A percentile compares a stretch with the other conserved stretches of the same genome.
Conservation (phyloP, 2,329 filamentous ascomycete species). For the Aspergillus sp. region DNA sequence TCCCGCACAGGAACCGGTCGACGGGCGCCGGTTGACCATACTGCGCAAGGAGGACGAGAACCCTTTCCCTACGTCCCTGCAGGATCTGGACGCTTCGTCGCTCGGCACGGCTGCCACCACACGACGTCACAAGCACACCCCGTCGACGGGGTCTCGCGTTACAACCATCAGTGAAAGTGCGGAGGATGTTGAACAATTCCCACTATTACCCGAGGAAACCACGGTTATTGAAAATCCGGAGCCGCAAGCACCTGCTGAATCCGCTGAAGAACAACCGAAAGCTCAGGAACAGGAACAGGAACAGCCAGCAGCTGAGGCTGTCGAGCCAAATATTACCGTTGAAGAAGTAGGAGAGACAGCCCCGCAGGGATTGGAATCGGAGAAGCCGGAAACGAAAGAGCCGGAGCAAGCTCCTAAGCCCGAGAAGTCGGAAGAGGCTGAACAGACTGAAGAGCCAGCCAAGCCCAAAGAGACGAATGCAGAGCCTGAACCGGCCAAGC, state of each 20-base stretch:
- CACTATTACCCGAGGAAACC: slow-evolving; percentile 3
- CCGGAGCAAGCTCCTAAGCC: neutral
- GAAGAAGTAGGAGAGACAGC: too few relatives aligned
- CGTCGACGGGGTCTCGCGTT: slow-evolving; percentile 72
- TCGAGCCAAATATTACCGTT: too few relatives aligned
- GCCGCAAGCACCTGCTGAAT: neutral
- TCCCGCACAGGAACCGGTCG: slow-evolving; percentile 17
- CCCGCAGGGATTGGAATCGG: neutral
- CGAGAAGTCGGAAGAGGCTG: neutral
- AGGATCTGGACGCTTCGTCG: slow-evolving; percentile 27
- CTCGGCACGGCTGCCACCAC: slow-evolving; percentile 60
- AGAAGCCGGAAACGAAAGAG: slow-evolving; percentile 1
- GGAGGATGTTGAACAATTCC: slow-evolving; percentile 59
- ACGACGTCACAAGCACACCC: slow-evolving; percentile 76
- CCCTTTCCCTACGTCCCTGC: slow-evolving; percentile 10
- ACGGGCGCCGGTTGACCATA: slow-evolving; percentile 32
- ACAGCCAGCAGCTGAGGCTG: neutral
- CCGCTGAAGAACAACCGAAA: neutral
- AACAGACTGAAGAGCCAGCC: slow-evolving; percentile 3
- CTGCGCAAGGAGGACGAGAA: slow-evolving; percentile 28
- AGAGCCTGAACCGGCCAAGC: neutral
- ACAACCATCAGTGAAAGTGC: slow-evolving; percentile 78
- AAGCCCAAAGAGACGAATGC: slow-evolving; percentile 1
- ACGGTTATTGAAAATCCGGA: neutral
- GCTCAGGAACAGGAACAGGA: slow-evolving; percentile 1